Percentiles rank a stretch among this genome's conserved stretches.
These are phyloP conservation scores for Metarhizium anisopliae DNA, from an alignment of 2,329 filamentous ascomycete species.

Conservation along the genomic window DNA sequence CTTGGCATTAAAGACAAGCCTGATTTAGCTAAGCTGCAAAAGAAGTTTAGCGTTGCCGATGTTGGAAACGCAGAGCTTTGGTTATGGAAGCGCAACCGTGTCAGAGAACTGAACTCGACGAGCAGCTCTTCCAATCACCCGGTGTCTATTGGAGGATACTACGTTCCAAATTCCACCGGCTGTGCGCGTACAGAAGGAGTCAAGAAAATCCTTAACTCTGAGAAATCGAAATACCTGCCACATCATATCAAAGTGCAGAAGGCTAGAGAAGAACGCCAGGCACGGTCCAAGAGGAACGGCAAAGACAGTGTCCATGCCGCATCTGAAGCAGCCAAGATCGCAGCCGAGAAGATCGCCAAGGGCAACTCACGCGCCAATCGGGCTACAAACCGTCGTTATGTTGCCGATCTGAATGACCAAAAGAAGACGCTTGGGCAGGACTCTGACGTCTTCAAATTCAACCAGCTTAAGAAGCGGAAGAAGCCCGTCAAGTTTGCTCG, in stretches of 20 bases:
- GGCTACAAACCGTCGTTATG: slow-evolving; percentile 88
- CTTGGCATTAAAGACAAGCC: slow-evolving; percentile 38
- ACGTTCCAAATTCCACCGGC: slow-evolving; percentile 78
- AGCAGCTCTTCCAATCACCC: slow-evolving; percentile 19
- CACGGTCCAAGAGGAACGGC: slow-evolving; percentile 55
- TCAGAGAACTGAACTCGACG: slow-evolving; percentile 44
- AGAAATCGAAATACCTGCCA: slow-evolving; percentile 96
- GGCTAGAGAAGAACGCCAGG: slow-evolving; percentile 83
- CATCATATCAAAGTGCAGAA: slow-evolving; percentile 96
- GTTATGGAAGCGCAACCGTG: slow-evolving; percentile 47
- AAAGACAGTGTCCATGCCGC: slow-evolving; percentile 58
- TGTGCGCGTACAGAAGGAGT: slow-evolving; percentile 86
- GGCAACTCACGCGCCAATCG: slow-evolving; percentile 89
- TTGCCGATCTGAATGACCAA: slow-evolving; percentile 91
- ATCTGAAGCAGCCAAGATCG: slow-evolving; percentile 62
- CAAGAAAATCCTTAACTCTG: slow-evolving; percentile 91
- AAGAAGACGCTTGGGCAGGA: slow-evolving; percentile 78
- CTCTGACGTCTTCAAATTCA: slow-evolving; percentile 90
- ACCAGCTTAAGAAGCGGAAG: slow-evolving; percentile 98
- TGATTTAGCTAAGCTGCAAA: slow-evolving; percentile 38
- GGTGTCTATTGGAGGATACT: slow-evolving; percentile 53
- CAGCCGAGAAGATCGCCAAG: slow-evolving; percentile 75
- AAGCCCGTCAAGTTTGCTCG: slow-evolving; percentile 97
- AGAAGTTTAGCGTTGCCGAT: slow-evolving; percentile 34
- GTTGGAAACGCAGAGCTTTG: slow-evolving; percentile 44